These are phyloP conservation scores for Fusarium pseudograminearum DNA, from an alignment of 2,329 filamentous ascomycete species.

Conservation along the genomic window DNA sequence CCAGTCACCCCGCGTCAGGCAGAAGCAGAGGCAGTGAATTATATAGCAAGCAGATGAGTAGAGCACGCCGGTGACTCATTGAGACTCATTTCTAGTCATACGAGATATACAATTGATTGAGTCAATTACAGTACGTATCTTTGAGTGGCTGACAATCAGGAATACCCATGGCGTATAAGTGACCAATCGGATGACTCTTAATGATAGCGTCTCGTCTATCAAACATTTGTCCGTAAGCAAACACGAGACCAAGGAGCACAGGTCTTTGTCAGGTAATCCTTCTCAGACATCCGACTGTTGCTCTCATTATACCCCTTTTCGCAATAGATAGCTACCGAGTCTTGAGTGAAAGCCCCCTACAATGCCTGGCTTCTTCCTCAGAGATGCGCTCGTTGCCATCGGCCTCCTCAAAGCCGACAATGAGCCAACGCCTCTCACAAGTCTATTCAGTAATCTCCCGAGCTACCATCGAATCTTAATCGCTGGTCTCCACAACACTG, in stretches of 20 bases:
- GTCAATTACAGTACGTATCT: not conserved
- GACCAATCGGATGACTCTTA: not conserved
- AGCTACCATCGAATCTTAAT: constrained; percentile 1
- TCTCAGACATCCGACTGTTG: not conserved
- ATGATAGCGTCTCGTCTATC: not conserved
- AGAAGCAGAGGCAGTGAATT: too few species aligned
- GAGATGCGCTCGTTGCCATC: not conserved
- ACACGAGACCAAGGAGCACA: not conserved
- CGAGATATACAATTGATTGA: not conserved
- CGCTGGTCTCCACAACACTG: not conserved
- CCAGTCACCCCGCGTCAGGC: not conserved
- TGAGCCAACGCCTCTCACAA: not conserved
- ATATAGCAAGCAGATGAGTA: not conserved
- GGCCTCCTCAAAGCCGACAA: not conserved
- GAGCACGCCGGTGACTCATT: not conserved
- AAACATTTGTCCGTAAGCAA: not conserved
- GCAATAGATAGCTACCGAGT: not conserved
- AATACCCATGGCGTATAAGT: not conserved
- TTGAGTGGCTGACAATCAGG: not conserved
- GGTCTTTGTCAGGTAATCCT: too few species aligned
- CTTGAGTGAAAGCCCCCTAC: not conserved
- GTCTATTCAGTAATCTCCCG: constrained; percentile 8
- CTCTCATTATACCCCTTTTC: not conserved
- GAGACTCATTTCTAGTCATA: not conserved
- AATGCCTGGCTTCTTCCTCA: not conserved